A percentile compares a stretch with the other conserved stretches of the same genome.
These are phyloP conservation scores for Wickerhamiella parazyma DNA, from an alignment of 805 yeast genomes.

Conservation along the genomic window DNA sequence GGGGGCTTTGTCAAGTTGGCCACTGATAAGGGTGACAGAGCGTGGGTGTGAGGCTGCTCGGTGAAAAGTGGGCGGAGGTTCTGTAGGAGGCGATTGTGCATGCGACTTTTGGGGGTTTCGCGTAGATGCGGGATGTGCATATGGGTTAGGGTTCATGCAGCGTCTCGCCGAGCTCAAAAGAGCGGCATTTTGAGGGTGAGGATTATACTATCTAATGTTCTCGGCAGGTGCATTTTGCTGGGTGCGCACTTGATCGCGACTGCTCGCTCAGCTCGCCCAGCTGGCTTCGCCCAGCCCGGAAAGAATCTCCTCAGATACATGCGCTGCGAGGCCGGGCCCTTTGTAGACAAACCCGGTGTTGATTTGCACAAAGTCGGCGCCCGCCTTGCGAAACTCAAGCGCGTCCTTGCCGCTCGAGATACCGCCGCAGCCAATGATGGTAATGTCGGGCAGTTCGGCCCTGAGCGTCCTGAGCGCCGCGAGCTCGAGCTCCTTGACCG, in stretches of 20 bases:
- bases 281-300: conserved; percentile 63
- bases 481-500: conserved; percentile 67
- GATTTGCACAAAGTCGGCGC: conserved; percentile 78
- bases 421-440: conserved; percentile 90
- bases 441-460: conserved; percentile 59
- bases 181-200: too few species aligned
- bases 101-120: too few species aligned
- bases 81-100: too few species aligned
- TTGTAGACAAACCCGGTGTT: conserved; percentile 85
- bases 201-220: too few species aligned
- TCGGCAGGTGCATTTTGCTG: too few species aligned
- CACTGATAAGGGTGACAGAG: too few species aligned
- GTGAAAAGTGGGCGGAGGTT: too few species aligned
- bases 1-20: not conserved
- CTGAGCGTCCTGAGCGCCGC: conserved; percentile 59
- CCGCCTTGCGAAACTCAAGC: conserved; percentile 81
- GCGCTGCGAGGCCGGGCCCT: conserved; percentile 73
- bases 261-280: too few species aligned
- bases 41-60: too few species aligned
- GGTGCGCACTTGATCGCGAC: too few species aligned
- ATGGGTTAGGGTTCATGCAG: too few species aligned
- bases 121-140: not conserved
- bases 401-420: conserved; percentile 80
- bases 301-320: conserved; percentile 45
- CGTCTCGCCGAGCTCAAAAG: too few species aligned